Evolutionary conservation across 1,284 basidiomycete genomes (phyloP).

Genomic region (Xerocomus minutiporus): DNA sequence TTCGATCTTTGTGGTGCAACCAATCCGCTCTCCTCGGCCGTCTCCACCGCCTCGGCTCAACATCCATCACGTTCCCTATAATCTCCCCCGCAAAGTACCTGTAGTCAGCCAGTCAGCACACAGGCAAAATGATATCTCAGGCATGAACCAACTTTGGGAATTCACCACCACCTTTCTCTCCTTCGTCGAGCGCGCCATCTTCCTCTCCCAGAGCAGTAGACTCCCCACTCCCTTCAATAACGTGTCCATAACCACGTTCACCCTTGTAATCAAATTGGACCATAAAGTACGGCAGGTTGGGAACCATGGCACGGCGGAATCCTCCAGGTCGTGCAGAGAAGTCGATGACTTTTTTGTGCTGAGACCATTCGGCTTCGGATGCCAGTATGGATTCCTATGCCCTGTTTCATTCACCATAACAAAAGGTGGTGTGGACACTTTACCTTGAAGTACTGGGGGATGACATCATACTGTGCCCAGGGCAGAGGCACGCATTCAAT

Average conservation of each 20-base stretch:
- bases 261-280: constrained; percentile 97
- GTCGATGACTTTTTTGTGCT: constrained; percentile 94
- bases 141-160: constrained; percentile 69
- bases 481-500: constrained; percentile 93
- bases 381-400: constrained; percentile 83
- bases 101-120: constrained; percentile 8
- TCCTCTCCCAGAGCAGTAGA: constrained; percentile 61
- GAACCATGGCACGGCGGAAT: constrained; percentile 89
- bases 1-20: constrained; percentile 65
- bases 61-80: constrained; percentile 84
- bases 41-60: constrained; percentile 87
- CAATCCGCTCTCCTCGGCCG: constrained; percentile 74
- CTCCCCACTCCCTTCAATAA: constrained; percentile 85
- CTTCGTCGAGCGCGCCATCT: constrained; percentile 68
- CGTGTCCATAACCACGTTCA: constrained; percentile 94
- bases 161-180: constrained; percentile 82
- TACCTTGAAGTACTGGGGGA: constrained; percentile 93
- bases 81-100: constrained; percentile 96
- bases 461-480: constrained; percentile 75
- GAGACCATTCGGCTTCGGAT: constrained; percentile 94
- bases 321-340: constrained; percentile 86
- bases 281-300: constrained; percentile 98
- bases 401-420: constrained; percentile 5
- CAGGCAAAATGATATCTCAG: background rate
- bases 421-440: constrained; percentile 11